Evolutionary conservation across 2,329 filamentous ascomycete species (phyloP).

Genomic region (Phaeosphaeria sp.): DNA sequence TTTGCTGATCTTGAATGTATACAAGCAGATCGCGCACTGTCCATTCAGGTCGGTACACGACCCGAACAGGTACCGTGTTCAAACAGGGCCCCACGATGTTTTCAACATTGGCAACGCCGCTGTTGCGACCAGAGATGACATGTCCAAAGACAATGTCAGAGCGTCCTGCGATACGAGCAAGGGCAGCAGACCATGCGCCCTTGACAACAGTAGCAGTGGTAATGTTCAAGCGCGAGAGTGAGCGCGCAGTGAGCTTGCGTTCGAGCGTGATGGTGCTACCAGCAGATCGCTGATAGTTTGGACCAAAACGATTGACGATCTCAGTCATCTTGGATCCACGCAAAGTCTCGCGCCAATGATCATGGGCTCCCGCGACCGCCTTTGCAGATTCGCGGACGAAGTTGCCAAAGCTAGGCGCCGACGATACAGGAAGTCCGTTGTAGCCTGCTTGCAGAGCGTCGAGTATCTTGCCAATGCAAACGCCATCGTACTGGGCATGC

Average conservation of each 20-base stretch:
- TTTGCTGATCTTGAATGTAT: conserved; percentile 54
- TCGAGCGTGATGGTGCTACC: conserved; percentile 38
- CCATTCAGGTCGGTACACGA: conserved; percentile 40
- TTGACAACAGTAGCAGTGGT: conserved; percentile 54
- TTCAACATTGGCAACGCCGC: conserved; percentile 44
- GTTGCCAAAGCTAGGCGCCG: conserved; percentile 39
- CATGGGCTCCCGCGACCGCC: conserved; percentile 34
- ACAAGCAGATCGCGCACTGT: conserved; percentile 49
- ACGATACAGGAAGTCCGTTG: conserved; percentile 40
- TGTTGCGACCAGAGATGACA: conserved; percentile 51
- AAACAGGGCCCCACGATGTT: conserved; percentile 52
- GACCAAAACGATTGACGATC: conserved; percentile 41
- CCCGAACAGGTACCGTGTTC: conserved; percentile 53
- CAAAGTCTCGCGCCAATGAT: conserved; percentile 41
- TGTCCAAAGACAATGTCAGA: conserved; percentile 53
- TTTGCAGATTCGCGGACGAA: conserved; percentile 40
- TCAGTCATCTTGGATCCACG: conserved; percentile 44
- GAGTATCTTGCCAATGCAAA: conserved; percentile 40
- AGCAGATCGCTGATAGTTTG: conserved; percentile 41
- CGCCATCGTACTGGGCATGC: conserved; percentile 45
- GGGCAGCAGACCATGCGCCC: conserved; percentile 54
- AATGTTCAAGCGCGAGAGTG: conserved; percentile 38
- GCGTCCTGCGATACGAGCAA: conserved; percentile 47
- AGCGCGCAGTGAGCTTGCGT: conserved; percentile 27
- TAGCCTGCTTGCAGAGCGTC: conserved; percentile 37